Base-by-base conservation (phyloP, 371 early-diverging fungal species). In the Basidiobolus meristosporus region DNA sequence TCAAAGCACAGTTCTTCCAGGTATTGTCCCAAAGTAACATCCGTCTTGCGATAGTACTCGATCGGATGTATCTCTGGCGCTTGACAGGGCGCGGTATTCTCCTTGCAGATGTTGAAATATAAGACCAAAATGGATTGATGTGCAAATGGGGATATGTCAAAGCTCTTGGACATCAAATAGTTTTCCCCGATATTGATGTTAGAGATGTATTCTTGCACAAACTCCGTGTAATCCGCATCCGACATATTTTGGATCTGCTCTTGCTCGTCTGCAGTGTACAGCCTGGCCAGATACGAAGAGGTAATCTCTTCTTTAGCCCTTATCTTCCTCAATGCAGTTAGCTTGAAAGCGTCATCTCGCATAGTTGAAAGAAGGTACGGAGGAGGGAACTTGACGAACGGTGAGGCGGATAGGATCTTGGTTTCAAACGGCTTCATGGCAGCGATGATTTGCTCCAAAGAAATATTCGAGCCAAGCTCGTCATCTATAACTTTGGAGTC, bases 11-110 rank as follows among this genome's bases (percentile, higher is more conserved):
- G 63, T 31, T 77, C 76, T 44, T 86, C 77, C 18, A 95, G 58
- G 44, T 82, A 92, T 50, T 81, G 80, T 1, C 88, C 92, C 1
- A 95, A 58, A 0, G 89, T 80, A 40, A 78, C 60, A 51, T 95
- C 96, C 3, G 73, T 66, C 11, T 65, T 63, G n/a, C 53, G 40
- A 47, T 92, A 90, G 40, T 82, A 95, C 30, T 82, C 74, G 32
- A 90, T 77, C 18, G 68, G 40, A 19, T 77, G 77, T 18, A 74
- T 55, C 26, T 72, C 70, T 0, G 90, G 85, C 0, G 70, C 66
- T 20, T 68, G 65, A 31, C 91, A 91, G 1, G 81, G 75, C 2
- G 69, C 53, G 10, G 66, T 58, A 2, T 75, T 74, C 0, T 61
- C 57, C 1, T 63, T 64, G 42, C 76, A 78, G 0, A 80, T 61